These are phyloP conservation scores for Gymnopilus dilepis DNA, from an alignment of 768 basidiomycete species.

Conservation along the genomic window DNA sequence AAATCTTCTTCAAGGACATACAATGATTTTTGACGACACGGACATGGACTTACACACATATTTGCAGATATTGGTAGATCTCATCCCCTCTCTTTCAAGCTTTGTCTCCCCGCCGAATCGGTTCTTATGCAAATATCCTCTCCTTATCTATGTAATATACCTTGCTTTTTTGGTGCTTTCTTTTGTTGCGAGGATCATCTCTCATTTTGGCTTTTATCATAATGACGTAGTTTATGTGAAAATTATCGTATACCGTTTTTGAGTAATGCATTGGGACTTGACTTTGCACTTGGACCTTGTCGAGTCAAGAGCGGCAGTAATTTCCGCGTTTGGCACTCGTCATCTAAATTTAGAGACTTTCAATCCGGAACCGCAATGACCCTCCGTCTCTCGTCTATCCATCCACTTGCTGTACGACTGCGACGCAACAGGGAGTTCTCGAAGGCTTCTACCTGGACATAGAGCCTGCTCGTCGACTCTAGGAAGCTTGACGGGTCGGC, in stretches of 20 bases:
- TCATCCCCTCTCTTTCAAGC: constrained; percentile 1
- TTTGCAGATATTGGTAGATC: constrained; percentile 16
- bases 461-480: neutral
- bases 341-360: neutral
- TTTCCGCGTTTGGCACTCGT: too few relatives aligned
- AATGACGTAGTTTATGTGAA: constrained; percentile 18
- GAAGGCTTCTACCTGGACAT: neutral
- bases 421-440: neutral
- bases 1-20: neutral
- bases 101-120: neutral
- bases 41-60: constrained; percentile 14
- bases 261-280: constrained; percentile 2
- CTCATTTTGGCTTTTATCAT: neutral
- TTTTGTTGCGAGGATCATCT: constrained; percentile 7
- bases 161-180: constrained; percentile 14
- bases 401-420: neutral
- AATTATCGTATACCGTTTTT: constrained; percentile 10
- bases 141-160: constrained; percentile 25
- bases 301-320: too few relatives aligned
- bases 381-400: neutral
- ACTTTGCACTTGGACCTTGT: neutral
- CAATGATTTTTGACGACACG: constrained; percentile 12
- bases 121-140: constrained; percentile 12
- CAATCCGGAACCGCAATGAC: constrained; percentile 5
- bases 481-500: constrained; percentile 2